Conservation (phyloP, 345 rosid species). For the Salix koriyanagi region DNA sequence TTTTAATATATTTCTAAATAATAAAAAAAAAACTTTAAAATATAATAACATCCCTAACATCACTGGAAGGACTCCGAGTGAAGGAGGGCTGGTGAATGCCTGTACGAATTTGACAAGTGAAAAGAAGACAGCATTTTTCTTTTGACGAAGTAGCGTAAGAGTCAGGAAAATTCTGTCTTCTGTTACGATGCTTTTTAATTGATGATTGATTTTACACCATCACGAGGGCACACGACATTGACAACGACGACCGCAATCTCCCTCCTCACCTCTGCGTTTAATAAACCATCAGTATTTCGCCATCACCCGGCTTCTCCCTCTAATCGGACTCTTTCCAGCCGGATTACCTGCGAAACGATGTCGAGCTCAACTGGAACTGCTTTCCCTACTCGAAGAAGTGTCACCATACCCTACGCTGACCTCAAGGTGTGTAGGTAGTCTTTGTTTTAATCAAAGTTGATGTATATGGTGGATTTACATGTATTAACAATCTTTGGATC, state of each 20-base stretch:
- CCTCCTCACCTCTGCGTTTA: neutral
- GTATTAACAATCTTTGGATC: neutral
- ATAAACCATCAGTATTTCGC: neutral
- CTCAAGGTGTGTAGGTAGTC: constrained; percentile 45
- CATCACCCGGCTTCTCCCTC: constrained; percentile 7
- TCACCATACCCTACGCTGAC: constrained; percentile 64
- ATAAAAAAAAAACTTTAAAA: no score
- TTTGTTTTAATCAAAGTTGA: no score
- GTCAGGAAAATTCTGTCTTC: neutral
- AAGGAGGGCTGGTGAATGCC: neutral
- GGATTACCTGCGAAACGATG: constrained; percentile 35
- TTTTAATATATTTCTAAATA: no score
- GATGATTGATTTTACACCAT: neutral
- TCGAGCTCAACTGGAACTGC: constrained; percentile 33
- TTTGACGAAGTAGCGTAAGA: neutral
- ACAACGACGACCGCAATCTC: neutral
- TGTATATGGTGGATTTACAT: neutral
- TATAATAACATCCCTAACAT: no score
- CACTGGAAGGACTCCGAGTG: no score
- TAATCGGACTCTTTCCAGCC: constrained; percentile 19
- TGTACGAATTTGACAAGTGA: neutral
- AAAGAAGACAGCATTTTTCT: neutral
- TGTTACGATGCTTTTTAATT: neutral
- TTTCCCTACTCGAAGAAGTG: constrained; percentile 54
- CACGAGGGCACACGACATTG: no score